A percentile compares a stretch with the other conserved stretches of the same genome.
These are phyloP conservation scores for Fusarium sp. DNA, from an alignment of 2,329 filamentous ascomycete species.

Conservation along the genomic window DNA sequence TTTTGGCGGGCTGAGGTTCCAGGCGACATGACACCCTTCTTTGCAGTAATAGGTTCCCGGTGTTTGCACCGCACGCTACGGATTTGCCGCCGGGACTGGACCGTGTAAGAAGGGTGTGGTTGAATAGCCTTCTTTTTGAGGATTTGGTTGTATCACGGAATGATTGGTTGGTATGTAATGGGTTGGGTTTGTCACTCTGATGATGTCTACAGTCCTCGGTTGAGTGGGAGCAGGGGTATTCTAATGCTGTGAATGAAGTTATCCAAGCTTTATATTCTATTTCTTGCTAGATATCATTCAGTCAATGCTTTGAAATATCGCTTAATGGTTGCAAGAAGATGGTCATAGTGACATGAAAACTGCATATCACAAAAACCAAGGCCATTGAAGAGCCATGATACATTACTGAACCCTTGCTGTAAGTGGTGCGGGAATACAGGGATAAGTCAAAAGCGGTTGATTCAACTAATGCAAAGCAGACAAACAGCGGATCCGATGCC, in stretches of 20 bases:
- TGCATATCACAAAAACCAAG: background rate
- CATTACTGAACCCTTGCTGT: background rate
- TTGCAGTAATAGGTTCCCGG: background rate
- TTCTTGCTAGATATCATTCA: background rate
- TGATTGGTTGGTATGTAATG: background rate
- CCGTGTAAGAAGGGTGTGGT: background rate
- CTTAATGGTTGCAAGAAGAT: background rate
- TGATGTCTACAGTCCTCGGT: background rate
- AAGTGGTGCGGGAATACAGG: constrained; percentile 18
- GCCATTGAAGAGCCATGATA: too few relatives aligned
- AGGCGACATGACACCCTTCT: constrained; percentile 9
- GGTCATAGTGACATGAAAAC: background rate
- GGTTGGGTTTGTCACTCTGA: background rate
- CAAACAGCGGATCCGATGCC: constrained; percentile 27
- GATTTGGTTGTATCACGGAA: constrained; percentile 7
- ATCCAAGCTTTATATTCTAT: background rate
- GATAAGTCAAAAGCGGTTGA: background rate
- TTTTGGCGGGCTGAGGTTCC: constrained; percentile 30
- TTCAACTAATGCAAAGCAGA: constrained; percentile 4
- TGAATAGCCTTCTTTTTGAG: constrained; percentile 7
- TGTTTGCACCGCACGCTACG: constrained; percentile 21
- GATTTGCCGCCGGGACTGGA: constrained; percentile 19
- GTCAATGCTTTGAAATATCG: background rate
- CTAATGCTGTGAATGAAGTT: background rate
- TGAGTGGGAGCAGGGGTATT: background rate